A percentile compares a stretch with the other conserved stretches of the same genome.
phyloP scores from a whole-genome alignment of 2,329 filamentous ascomycete species.

The Fusarium poae region DNA sequence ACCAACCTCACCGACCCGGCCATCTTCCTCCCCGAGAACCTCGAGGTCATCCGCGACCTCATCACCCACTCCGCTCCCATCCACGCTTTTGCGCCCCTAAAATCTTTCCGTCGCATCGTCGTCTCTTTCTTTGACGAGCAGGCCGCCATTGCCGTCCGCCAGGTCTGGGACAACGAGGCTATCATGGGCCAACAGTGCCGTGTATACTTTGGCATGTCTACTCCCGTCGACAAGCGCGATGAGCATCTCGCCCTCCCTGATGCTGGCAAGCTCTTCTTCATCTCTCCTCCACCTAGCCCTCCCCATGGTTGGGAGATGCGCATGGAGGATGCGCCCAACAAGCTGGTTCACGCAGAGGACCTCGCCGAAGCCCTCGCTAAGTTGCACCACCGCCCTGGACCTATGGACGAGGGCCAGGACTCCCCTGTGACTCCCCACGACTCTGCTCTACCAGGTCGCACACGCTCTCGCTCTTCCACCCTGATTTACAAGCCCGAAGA shows the following conservation, averaged over 20 bases:
- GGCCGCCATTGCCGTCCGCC: slow-evolving; percentile 77
- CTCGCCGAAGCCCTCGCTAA: slow-evolving; percentile 74
- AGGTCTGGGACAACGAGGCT: slow-evolving; percentile 79
- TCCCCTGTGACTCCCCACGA: slow-evolving; percentile 53
- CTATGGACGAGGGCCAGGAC: slow-evolving; percentile 55
- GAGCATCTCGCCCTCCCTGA: slow-evolving; percentile 75
- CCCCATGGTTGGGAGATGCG: slow-evolving; percentile 78
- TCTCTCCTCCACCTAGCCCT: slow-evolving; percentile 75
- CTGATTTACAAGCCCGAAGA: slow-evolving; percentile 74
- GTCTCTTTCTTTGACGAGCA: slow-evolving; percentile 80
- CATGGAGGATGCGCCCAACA: slow-evolving; percentile 77
- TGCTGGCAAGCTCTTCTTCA: slow-evolving; percentile 79
- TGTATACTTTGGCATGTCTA: slow-evolving; percentile 76
- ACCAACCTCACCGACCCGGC: slow-evolving; percentile 81
- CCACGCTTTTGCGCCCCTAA: slow-evolving; percentile 83
- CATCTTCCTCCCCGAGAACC: slow-evolving; percentile 80
- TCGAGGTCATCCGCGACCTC: slow-evolving; percentile 78
- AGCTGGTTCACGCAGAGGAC: slow-evolving; percentile 76
- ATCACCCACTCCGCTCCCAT: slow-evolving; percentile 78
- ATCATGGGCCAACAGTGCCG: slow-evolving; percentile 77
- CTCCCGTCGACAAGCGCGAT: slow-evolving; percentile 66
- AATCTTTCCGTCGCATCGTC: slow-evolving; percentile 85
- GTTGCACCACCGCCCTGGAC: slow-evolving; percentile 64
- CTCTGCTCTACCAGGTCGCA: slow-evolving; percentile 47
- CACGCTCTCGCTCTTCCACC: slow-evolving; percentile 72